Evolutionary conservation across 2,329 filamentous ascomycete species (phyloP), one percentile per base, ranked within the genome.

Genomic region (Thielaviopsis cerberus): DNA sequence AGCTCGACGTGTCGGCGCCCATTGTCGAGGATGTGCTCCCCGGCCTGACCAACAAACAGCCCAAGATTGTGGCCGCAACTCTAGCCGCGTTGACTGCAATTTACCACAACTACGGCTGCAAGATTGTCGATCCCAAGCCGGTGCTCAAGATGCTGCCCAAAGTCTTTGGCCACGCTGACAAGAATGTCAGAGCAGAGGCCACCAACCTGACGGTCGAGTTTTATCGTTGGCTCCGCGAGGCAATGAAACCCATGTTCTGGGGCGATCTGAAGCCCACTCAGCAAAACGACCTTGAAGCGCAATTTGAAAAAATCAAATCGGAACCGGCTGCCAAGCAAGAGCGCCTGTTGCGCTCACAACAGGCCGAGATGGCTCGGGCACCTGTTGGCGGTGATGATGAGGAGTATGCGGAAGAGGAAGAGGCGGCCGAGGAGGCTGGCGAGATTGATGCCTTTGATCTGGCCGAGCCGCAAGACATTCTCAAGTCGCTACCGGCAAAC

Each of bases 191-290:
- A 70, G 89, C 90, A 3, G 92, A 96, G 69, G 89, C 90, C 26
- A 92, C 92, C 53, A 89, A 85, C 64, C 75, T 98, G 59, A 86
- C 91, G 0, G 88, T 96, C 53, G 94, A 98, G 68, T 80, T 98
- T 59, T 98, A 98, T 71, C 78, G 92, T 70, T 98, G 94, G 92
- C 76, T 98, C 34, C 86, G 91, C 64, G 92, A 98, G 63, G 91
- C 91, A 11, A 96, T 98, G 83, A 98, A 98, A 69, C 88, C 91
- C 41, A 85, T 97, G 71, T 97, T 98, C 69, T 98, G 92, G 90
- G 82, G 79, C 51, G 92, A 98, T 60, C 71, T 98, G 61, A 98
- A 98, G 69, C 86, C 91, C 0, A 91, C 94, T 0, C 92, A 98
- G 67, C 92, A 98, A 69, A 82, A 84, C 62, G 94, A 98, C 67